Conservation (phyloP, 1,284 basidiomycete genomes). For the Tilletiaria anomala region DNA sequence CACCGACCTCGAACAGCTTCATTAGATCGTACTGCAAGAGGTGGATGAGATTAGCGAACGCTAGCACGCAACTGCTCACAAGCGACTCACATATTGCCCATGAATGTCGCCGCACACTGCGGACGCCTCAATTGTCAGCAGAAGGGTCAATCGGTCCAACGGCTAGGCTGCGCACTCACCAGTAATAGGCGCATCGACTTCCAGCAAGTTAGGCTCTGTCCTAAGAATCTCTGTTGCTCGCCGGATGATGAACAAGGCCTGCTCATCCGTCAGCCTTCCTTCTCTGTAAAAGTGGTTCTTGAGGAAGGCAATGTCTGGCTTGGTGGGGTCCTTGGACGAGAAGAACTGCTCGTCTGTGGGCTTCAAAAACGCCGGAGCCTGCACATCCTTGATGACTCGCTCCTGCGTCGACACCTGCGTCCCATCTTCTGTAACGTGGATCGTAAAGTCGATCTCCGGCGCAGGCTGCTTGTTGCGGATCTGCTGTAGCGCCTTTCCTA, state of each 20-base stretch:
- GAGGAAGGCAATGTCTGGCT: constrained; percentile 67
- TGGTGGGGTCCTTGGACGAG: constrained; percentile 30
- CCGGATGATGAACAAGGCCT: constrained; percentile 72
- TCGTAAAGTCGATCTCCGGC: constrained; percentile 41
- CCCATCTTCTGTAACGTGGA: constrained; percentile 42
- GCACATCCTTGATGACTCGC: constrained; percentile 41
- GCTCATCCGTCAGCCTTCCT: constrained; percentile 69
- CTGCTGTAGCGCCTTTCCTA: no score
- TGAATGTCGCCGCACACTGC: constrained; percentile 37
- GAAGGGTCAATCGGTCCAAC: background rate
- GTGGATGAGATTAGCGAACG: background rate
- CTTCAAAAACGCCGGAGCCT: constrained; percentile 60
- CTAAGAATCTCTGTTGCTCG: constrained; percentile 58
- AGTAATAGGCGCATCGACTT: constrained; percentile 86
- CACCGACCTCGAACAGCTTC: constrained; percentile 39
- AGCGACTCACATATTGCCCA: constrained; percentile 26
- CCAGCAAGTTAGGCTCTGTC: constrained; percentile 72
- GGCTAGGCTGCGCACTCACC: constrained; percentile 46
- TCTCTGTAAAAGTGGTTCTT: constrained; percentile 99
- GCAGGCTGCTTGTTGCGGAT: constrained; percentile 28
- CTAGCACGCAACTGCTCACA: background rate
- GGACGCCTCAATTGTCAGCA: background rate
- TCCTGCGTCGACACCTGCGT: constrained; percentile 41
- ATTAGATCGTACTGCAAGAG: constrained; percentile 27
- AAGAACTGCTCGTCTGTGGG: constrained; percentile 83